Conservation (phyloP, 768 basidiomycete species). For the Xerocomus brunneocitrinus region DNA sequence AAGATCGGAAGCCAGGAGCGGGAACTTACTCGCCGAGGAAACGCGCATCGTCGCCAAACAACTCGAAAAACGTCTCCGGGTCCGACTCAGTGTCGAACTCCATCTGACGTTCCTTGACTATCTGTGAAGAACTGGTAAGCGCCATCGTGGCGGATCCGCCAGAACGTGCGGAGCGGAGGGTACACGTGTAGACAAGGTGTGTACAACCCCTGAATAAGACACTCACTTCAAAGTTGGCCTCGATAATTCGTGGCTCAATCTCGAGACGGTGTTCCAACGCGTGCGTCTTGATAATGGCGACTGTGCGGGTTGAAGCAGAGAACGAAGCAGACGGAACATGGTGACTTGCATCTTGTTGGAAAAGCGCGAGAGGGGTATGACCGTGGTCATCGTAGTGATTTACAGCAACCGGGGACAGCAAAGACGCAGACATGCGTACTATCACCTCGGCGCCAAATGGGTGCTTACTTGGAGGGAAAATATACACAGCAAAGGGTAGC, state of each 20-base stretch:
- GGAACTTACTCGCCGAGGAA: constrained; percentile 71
- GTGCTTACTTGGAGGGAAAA: neutral
- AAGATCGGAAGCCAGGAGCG: neutral
- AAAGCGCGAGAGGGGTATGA: neutral
- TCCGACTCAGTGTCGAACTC: constrained; percentile 83
- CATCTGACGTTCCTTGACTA: constrained; percentile 86
- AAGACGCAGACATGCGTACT: constrained; percentile 18
- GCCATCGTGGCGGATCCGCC: constrained; percentile 13
- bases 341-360: constrained; percentile 3
- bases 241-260: constrained; percentile 74
- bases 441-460: constrained; percentile 4
- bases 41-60: constrained; percentile 74
- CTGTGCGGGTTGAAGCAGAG: constrained; percentile 48
- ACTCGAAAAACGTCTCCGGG: constrained; percentile 70
- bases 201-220: neutral
- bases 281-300: constrained; percentile 82
- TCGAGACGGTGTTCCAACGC: constrained; percentile 70
- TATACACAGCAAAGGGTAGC: constrained; percentile 20
- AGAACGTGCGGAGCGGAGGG: neutral
- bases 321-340: constrained; percentile 2
- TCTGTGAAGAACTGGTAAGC: constrained; percentile 37
- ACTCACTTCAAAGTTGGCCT: constrained; percentile 77
- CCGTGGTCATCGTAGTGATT: constrained; percentile 15
- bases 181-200: neutral
- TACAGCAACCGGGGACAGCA: constrained; percentile 6